Percentiles rank a stretch among this genome's conserved stretches.
Conservation (phyloP, 1,139 yeast species). For the Blastobotrys elegans region DNA sequence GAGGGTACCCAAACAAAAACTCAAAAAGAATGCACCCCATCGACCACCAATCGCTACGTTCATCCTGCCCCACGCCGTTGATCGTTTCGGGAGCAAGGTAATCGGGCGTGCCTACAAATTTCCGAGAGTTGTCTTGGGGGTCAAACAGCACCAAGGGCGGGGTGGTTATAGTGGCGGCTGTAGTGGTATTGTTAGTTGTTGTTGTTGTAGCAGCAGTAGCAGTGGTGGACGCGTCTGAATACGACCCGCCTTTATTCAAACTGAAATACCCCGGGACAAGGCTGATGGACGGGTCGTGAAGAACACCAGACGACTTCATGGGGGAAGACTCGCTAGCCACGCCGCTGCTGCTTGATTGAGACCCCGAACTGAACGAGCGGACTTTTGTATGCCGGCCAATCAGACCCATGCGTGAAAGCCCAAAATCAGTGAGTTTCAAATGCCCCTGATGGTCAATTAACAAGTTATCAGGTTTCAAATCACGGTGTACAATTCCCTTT, state of each 20-base stretch:
- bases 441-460: conserved; percentile 85
- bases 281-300: conserved; percentile 28
- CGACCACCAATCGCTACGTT: conserved; percentile 97
- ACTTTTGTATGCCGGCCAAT: conserved; percentile 63
- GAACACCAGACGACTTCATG: conserved; percentile 6
- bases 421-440: conserved; percentile 90
- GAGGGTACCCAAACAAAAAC: conserved; percentile 88
- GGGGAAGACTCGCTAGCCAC: background rate
- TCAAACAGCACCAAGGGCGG: conserved; percentile 26
- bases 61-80: conserved; percentile 77
- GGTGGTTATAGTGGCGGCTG: conserved; percentile 6
- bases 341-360: background rate
- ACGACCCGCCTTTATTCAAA: conserved; percentile 11
- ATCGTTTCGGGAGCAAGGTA: conserved; percentile 97
- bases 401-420: conserved; percentile 84
- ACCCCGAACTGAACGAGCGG: background rate
- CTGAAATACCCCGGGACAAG: conserved; percentile 32
- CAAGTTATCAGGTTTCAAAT: conserved; percentile 89
- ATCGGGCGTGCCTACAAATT: conserved; percentile 96
- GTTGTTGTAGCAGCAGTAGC: conserved; percentile 1
- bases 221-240: background rate
- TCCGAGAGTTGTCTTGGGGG: conserved; percentile 34
- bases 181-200: too few relatives aligned
- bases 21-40: conserved; percentile 94
- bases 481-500: conserved; percentile 90